Evolutionary conservation across 352 stramenopile species (phyloP).

Genomic region (Phytophthora fragariae): DNA sequence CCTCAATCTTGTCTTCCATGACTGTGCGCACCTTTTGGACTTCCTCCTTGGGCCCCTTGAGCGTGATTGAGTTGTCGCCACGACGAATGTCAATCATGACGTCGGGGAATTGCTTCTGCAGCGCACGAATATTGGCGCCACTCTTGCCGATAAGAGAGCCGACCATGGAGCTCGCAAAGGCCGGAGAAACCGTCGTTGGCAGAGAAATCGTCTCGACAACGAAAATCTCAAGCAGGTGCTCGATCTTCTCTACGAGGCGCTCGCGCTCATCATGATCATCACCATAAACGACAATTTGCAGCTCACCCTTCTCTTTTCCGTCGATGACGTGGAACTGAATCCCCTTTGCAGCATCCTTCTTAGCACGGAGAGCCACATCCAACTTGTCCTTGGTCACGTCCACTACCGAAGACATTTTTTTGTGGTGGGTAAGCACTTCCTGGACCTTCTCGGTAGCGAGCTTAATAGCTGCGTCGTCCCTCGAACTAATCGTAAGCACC

Average conservation of each 20-base stretch:
- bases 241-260: conserved; percentile 66
- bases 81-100: conserved; percentile 76
- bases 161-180: conserved; percentile 55
- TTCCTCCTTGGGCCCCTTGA: conserved; percentile 62
- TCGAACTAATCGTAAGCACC: conserved; percentile 70
- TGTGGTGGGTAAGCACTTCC: conserved; percentile 59
- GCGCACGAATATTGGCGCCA: conserved; percentile 72
- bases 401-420: conserved; percentile 56
- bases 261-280: conserved; percentile 65
- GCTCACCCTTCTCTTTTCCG: conserved; percentile 42
- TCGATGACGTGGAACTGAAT: conserved; percentile 68
- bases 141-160: conserved; percentile 84
- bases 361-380: conserved; percentile 56
- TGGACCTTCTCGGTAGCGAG: conserved; percentile 65
- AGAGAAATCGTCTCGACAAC: conserved; percentile 61
- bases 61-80: conserved; percentile 52
- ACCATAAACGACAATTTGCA: conserved; percentile 68
- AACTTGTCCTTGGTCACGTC: conserved; percentile 55
- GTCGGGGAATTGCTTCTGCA: conserved; percentile 70
- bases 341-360: conserved; percentile 59
- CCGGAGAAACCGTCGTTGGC: conserved; percentile 45
- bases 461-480: conserved; percentile 69
- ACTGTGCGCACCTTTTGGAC: conserved; percentile 63
- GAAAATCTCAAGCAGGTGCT: conserved; percentile 62
- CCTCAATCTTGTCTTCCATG: conserved; percentile 79